Percentiles rank a stretch among this genome's conserved stretches.
These are phyloP conservation scores for Ananas comosus DNA, from an alignment of 176 grass and related monocot species.

Conservation along the genomic window DNA sequence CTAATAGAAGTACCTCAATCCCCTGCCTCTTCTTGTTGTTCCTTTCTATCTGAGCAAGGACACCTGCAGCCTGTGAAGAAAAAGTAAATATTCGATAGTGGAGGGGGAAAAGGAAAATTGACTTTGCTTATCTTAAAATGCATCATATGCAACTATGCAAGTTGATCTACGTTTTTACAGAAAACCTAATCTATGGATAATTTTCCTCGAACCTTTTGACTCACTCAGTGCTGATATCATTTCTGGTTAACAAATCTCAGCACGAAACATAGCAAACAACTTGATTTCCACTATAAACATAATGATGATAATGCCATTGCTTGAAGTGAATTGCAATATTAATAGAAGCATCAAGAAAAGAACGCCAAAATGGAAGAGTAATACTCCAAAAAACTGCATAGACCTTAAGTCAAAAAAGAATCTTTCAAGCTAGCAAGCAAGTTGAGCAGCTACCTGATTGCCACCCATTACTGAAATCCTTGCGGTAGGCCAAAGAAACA, in stretches of 20 bases:
- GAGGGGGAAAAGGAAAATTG: neutral
- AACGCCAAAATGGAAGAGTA: neutral
- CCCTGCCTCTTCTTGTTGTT: conserved; percentile 78
- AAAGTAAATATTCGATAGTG: neutral
- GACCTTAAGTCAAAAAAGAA: neutral
- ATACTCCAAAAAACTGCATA: neutral
- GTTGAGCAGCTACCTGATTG: conserved; percentile 46
- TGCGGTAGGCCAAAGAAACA: conserved; percentile 95
- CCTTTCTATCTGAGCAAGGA: conserved; percentile 91
- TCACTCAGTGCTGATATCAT: neutral
- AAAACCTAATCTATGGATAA: no score
- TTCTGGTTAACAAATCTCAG: neutral
- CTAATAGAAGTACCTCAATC: conserved; percentile 48
- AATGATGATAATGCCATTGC: neutral
- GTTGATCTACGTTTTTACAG: neutral
- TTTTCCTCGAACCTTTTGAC: neutral
- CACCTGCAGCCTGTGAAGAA: conserved; percentile 71
- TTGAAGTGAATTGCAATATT: no score
- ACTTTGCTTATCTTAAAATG: neutral
- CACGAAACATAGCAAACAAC: neutral
- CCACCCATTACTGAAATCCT: conserved; percentile 99
- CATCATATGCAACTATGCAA: neutral
- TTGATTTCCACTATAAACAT: neutral
- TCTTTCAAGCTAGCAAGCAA: neutral
- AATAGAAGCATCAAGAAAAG: no score